A percentile compares a stretch with the other conserved stretches of the same genome.
phyloP scores from a whole-genome alignment of 1,139 yeast species.

The Yamadazyma pseudoaaseri region DNA sequence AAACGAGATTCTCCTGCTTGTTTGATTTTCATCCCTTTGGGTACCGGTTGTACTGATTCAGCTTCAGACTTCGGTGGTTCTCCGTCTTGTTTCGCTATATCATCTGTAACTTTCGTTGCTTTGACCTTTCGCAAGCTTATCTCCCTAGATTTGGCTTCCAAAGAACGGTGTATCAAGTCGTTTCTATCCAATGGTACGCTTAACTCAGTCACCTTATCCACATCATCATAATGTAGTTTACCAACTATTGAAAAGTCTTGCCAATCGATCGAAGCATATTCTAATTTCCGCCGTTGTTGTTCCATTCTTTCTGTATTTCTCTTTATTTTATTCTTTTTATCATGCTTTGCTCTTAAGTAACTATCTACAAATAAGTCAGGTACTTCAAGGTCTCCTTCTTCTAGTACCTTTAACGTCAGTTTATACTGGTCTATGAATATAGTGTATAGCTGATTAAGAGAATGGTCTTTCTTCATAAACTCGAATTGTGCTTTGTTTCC shows the following conservation, averaged over 20 bases:
- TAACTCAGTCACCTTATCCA: conserved; percentile 62
- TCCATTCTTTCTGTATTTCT: conserved; percentile 23
- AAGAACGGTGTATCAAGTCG: conserved; percentile 60
- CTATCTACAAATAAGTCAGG: conserved; percentile 47
- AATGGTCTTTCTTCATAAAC: conserved; percentile 61
- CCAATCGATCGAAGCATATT: conserved; percentile 86
- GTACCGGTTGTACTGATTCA: conserved; percentile 13
- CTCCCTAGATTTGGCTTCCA: conserved; percentile 38
- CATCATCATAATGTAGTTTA: conserved; percentile 62
- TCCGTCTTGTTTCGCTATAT: conserved; percentile 7
- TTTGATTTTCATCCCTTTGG: conserved; percentile 61
- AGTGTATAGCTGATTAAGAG: conserved; percentile 55
- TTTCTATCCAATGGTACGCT: conserved; percentile 60
- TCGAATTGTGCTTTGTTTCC: conserved; percentile 59
- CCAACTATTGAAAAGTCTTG: conserved; percentile 74
- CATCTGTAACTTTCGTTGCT: conserved; percentile 6
- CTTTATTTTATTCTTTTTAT: conserved; percentile 31
- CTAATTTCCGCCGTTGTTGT: conserved; percentile 42
- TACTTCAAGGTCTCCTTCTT: conserved; percentile 12
- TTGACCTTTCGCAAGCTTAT: conserved; percentile 11
- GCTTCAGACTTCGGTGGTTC: background rate
- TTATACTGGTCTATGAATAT: conserved; percentile 58
- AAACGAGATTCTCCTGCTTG: conserved; percentile 70
- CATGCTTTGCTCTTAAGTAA: conserved; percentile 57
- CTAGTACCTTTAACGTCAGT: conserved; percentile 25